Percentiles rank a stretch among this genome's conserved stretches.
Conservation (phyloP, 2,329 filamentous ascomycete genomes). For the Colletotrichum higginsianum region DNA sequence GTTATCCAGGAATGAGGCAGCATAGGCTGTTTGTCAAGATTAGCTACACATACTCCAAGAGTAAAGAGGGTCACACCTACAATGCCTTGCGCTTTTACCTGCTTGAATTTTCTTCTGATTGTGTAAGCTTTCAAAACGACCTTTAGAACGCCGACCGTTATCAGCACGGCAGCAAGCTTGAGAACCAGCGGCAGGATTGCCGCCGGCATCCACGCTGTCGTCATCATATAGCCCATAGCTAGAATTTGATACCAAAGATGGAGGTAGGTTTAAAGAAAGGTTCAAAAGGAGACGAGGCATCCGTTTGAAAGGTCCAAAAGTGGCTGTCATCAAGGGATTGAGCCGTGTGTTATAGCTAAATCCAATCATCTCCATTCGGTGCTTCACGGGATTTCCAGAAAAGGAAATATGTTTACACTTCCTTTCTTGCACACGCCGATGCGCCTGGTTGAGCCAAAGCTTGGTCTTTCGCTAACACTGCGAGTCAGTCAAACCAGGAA, state of each 20-base stretch:
- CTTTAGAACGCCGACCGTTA: neutral
- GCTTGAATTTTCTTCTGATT: slow-evolving; percentile 12
- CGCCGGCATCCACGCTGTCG: neutral
- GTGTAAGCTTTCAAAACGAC: slow-evolving; percentile 16
- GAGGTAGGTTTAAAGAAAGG: too few relatives aligned
- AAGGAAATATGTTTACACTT: slow-evolving; percentile 4
- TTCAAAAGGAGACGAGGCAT: neutral
- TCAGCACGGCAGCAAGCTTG: neutral
- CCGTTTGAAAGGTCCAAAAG: neutral
- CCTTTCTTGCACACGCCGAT: slow-evolving; percentile 11
- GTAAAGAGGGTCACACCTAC: neutral
- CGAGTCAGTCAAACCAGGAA: too few relatives aligned
- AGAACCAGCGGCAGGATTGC: slow-evolving; percentile 18
- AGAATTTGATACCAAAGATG: neutral
- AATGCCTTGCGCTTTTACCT: slow-evolving; percentile 19
- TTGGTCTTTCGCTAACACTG: neutral
- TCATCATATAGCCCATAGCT: neutral
- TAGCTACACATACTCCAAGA: fast-evolving
- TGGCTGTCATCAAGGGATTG: neutral
- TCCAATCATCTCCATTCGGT: neutral
- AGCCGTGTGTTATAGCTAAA: neutral
- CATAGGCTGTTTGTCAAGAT: slow-evolving; percentile 6
- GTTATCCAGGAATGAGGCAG: slow-evolving; percentile 32
- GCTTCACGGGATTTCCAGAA: neutral
- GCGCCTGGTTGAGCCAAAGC: neutral